These are phyloP conservation scores for Emericellopsis atlantica DNA, from an alignment of 2,329 filamentous ascomycete genomes.

Conservation along the genomic window DNA sequence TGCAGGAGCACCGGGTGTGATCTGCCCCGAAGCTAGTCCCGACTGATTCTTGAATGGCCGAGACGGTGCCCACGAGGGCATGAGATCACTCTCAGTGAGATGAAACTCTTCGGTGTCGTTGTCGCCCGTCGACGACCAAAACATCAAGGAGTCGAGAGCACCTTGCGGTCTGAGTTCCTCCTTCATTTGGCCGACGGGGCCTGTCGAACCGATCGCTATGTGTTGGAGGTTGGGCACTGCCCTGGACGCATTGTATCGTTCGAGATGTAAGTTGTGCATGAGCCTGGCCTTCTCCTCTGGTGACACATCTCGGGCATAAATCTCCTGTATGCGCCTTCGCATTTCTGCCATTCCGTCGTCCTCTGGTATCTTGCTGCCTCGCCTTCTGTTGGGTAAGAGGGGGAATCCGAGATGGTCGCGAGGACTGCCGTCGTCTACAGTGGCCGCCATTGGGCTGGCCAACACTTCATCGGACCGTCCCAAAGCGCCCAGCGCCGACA, in stretches of 20 bases:
- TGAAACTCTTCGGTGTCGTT: conserved; percentile 30
- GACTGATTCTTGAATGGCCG: conserved; percentile 28
- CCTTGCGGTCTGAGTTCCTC: conserved; percentile 29
- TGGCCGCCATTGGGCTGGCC: conserved; percentile 5
- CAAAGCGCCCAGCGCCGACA: not conserved
- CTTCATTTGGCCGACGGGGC: conserved; percentile 12
- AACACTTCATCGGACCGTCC: conserved; percentile 14
- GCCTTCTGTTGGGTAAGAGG: conserved; percentile 10
- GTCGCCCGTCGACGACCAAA: conserved; percentile 41
- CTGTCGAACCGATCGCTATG: conserved; percentile 4
- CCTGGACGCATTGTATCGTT: conserved; percentile 43
- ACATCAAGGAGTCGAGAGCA: conserved; percentile 40
- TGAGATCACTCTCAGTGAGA: conserved; percentile 47
- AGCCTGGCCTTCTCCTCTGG: conserved; percentile 55
- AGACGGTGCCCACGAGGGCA: conserved; percentile 52
- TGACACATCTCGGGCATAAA: conserved; percentile 48
- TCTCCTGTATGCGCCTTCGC: conserved; percentile 53
- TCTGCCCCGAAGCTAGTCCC: not conserved
- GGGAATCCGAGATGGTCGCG: conserved; percentile 20
- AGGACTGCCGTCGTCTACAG: conserved; percentile 9
- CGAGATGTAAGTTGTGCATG: conserved; percentile 59
- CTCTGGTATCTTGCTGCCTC: conserved; percentile 42
- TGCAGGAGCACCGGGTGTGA: conserved; percentile 7
- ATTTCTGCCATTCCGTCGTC: conserved; percentile 67
- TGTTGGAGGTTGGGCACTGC: conserved; percentile 4